Base-by-base conservation (phyloP, 108 stramenopile genomes). In the Cyclotella atomus region DNA sequence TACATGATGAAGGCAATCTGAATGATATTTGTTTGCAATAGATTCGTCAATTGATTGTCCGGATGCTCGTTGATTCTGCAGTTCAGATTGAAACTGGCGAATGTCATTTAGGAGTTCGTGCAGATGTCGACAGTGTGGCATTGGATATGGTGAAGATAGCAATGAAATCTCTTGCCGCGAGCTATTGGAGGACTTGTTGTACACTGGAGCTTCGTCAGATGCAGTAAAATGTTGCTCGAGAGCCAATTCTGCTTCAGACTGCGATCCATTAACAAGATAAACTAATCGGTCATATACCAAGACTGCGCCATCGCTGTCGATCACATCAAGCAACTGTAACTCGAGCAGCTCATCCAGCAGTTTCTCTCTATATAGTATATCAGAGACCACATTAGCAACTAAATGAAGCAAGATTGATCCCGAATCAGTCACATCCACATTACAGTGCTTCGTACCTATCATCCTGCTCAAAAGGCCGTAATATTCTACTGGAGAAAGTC, bases 231-330 rank as follows among this genome's bases (percentile, higher is more conserved):
- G 30, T 24, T 66, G 47, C 32, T 85, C 76, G 16, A 89, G 47
- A 14, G 75, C 44, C 10, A 38, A 29, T 50, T 86, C 74, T 29
- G 87, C 87, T 61, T 76, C 68, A 29, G 71, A 44, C 17, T 82
- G 27, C 12, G 87, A 84, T 19, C 83, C 84, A 7, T 64, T 43
- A 33, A 82, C 85, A 46, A 91, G 68, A 44, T 78, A 35, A 7
- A 91, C 71, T 2, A 91, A 73, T 46, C 81, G 75, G 1, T 85
- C 66, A 27, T 86, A 91, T 2, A 91, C 66, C 19, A 80, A 59
- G 23, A 88, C 72, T 4, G 87, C 91, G 41, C 91, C 91, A 70
- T 91, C 91, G 17, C 76, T 85, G 73, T 91, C 91, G 1, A 91
- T 64, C 21, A 81, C 54, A 75, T 91, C 91, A 44, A 88, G 63